Evolutionary conservation across 1,284 basidiomycete species (phyloP).

Genomic region (Termitomyces sp.): DNA sequence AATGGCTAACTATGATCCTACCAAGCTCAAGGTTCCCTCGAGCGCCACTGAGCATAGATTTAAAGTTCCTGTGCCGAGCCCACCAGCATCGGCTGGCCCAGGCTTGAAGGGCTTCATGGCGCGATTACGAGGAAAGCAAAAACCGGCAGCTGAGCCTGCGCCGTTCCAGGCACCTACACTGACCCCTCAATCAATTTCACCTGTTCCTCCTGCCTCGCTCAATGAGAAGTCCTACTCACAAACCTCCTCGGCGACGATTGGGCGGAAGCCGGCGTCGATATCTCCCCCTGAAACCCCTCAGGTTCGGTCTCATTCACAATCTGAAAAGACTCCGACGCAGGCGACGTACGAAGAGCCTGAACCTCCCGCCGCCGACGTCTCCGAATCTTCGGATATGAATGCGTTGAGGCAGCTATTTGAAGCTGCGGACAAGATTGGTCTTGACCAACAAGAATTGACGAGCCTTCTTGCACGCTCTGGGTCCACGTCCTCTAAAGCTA

Average conservation of each 20-base stretch:
- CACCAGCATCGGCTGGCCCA: conserved; percentile 65
- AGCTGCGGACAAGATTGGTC: conserved; percentile 67
- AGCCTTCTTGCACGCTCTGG: conserved; percentile 66
- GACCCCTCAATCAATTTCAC: conserved; percentile 20
- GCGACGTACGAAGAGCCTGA: conserved; percentile 15
- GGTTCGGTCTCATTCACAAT: conserved; percentile 12
- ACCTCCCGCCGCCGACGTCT: conserved; percentile 9
- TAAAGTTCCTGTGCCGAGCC: conserved; percentile 48
- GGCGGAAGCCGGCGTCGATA: conserved; percentile 17
- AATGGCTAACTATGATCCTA: conserved; percentile 33
- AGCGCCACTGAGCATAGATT: conserved; percentile 51
- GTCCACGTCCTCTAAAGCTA: conserved; percentile 54
- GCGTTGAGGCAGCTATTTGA: conserved; percentile 69
- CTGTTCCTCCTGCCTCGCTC: conserved; percentile 14
- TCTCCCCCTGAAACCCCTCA: conserved; percentile 20
- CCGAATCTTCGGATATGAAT: conserved; percentile 23
- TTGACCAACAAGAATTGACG: conserved; percentile 64
- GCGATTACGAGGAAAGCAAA: conserved; percentile 62
- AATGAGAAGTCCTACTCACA: conserved; percentile 17
- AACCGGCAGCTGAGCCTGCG: conserved; percentile 31
- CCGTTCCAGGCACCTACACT: conserved; percentile 18
- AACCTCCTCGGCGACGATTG: conserved; percentile 8
- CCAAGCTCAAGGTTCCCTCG: conserved; percentile 31
- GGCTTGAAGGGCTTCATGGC: conserved; percentile 77
- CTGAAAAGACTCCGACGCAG: conserved; percentile 12